Conservation (phyloP, 371 early-diverging fungal genomes). For the Actinomucor elegans region DNA sequence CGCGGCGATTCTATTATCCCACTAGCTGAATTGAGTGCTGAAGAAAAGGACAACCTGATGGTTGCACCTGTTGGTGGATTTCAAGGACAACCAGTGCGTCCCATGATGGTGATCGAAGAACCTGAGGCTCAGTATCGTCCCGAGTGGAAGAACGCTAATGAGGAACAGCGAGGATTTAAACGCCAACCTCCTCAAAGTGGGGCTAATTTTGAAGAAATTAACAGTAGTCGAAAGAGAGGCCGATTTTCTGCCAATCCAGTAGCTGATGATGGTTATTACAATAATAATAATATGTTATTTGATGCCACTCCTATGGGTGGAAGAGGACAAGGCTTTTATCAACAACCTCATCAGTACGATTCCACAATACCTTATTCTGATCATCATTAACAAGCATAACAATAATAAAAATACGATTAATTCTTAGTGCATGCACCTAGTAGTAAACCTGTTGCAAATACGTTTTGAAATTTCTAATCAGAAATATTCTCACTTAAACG, state of each 20-base stretch:
- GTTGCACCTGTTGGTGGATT: slow-evolving; percentile 46
- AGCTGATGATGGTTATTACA: background rate
- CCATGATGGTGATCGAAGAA: slow-evolving; percentile 46
- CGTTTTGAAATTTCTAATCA: too few relatives aligned
- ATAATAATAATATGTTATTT: background rate
- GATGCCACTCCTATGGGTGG: background rate
- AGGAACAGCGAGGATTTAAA: slow-evolving; percentile 2
- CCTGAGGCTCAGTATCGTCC: slow-evolving; percentile 45
- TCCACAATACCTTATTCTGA: slow-evolving; percentile 5
- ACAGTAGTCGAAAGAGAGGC: slow-evolving; percentile 8
- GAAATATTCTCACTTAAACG: too few relatives aligned
- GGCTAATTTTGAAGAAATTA: slow-evolving; percentile 6
- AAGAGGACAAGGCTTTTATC: slow-evolving; percentile 1
- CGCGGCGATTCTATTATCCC: slow-evolving; percentile 49
- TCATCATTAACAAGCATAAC: background rate
- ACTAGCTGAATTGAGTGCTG: slow-evolving; percentile 28
- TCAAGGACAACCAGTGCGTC: slow-evolving; percentile 38
- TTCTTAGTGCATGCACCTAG: too few relatives aligned
- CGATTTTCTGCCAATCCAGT: background rate
- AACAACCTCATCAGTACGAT: slow-evolving; percentile 6
- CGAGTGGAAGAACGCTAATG: slow-evolving; percentile 36
- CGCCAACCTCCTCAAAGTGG: background rate
- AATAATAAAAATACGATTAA: too few relatives aligned
- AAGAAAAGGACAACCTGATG: slow-evolving; percentile 39
- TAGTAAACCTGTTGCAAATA: too few relatives aligned